Percentiles rank a stretch among this genome's conserved stretches.
Evolutionary conservation across 257 asterid genomes (phyloP).

Genomic region (Marsdenia floribunda): DNA sequence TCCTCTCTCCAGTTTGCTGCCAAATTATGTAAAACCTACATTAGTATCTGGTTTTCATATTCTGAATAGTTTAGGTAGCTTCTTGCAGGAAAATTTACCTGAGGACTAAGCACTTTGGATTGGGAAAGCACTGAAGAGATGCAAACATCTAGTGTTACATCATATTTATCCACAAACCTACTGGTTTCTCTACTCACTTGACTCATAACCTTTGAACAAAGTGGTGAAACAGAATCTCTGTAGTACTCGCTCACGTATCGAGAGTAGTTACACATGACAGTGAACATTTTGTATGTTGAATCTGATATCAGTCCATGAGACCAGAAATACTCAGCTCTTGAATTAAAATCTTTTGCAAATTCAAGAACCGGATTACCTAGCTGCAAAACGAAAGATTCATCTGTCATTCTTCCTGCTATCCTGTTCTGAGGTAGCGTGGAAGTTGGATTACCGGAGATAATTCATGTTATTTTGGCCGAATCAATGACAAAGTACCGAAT

Average conservation of each 20-base stretch:
- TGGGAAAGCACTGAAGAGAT: constrained; percentile 61
- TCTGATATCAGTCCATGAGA: constrained; percentile 77
- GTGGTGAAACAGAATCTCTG: constrained; percentile 41
- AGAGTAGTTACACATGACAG: constrained; percentile 55
- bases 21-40: background rate
- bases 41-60: background rate
- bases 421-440: background rate
- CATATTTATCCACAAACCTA: constrained; percentile 59
- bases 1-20: constrained; percentile 46
- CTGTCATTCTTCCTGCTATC: background rate
- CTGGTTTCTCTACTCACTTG: constrained; percentile 57
- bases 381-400: constrained; percentile 29
- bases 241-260: constrained; percentile 56
- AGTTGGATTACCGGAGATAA: background rate
- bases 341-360: constrained; percentile 53
- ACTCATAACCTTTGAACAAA: constrained; percentile 48
- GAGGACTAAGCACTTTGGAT: constrained; percentile 51
- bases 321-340: constrained; percentile 72
- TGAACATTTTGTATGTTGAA: constrained; percentile 49
- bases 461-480: background rate
- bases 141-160: constrained; percentile 68
- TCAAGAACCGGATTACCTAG: constrained; percentile 76
- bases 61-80: background rate
- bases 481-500: constrained; percentile 9
- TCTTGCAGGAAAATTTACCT: constrained; percentile 27